Evolutionary conservation across 1,284 basidiomycete species (phyloP).

Genomic region (Pseudozyma hubeiensis): DNA sequence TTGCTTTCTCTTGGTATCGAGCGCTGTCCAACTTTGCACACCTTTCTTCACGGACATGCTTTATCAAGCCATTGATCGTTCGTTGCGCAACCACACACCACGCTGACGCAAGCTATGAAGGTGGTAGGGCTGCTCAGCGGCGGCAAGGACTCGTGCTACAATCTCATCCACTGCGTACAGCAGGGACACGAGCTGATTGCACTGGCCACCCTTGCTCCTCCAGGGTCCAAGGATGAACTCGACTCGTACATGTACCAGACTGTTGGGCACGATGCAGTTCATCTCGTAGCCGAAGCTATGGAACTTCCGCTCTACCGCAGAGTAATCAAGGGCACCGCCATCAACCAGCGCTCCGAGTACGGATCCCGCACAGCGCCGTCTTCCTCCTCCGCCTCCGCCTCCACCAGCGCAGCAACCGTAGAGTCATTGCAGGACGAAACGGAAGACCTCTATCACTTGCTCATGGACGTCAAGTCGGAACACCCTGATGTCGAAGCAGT

Average conservation of each 20-base stretch:
- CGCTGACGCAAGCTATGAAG: constrained; percentile 76
- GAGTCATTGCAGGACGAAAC: constrained; percentile 80
- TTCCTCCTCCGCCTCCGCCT: not conserved
- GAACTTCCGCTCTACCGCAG: constrained; percentile 86
- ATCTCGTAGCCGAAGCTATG: constrained; percentile 85
- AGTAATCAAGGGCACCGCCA: constrained; percentile 82
- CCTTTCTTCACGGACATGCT: not conserved
- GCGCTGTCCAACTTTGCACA: not conserved
- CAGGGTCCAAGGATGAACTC: constrained; percentile 89
- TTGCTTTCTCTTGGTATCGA: not conserved
- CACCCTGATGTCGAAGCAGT: constrained; percentile 89
- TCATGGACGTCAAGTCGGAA: constrained; percentile 75
- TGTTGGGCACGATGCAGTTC: constrained; percentile 93
- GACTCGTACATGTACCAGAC: constrained; percentile 99
- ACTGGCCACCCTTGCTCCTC: constrained; percentile 87
- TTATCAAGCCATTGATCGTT: not conserved
- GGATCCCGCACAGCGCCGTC: constrained; percentile 71
- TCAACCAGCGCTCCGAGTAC: constrained; percentile 87
- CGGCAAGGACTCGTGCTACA: constrained; percentile 98
- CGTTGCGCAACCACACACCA: too few relatives aligned
- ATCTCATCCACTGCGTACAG: constrained; percentile 85
- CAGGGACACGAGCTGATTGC: constrained; percentile 91
- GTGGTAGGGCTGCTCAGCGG: constrained; percentile 95
- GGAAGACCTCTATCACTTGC: constrained; percentile 87
- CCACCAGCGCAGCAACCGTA: not conserved